Conservation (phyloP, 2,329 filamentous ascomycete genomes). For the Tympanopsis confertula region DNA sequence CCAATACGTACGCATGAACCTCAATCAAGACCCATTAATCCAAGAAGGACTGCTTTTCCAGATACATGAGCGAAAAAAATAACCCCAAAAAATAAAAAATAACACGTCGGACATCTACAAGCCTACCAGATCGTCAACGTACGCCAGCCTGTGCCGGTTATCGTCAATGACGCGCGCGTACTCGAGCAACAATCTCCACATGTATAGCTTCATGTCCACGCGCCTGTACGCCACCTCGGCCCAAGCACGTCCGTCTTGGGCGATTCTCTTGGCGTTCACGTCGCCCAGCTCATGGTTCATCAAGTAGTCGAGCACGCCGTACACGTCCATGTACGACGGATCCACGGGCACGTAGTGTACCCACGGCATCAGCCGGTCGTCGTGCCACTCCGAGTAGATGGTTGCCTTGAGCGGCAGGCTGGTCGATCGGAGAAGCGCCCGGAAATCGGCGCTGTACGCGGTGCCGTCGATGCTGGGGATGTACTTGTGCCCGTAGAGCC, state of each 20-base stretch:
- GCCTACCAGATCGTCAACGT: conserved; percentile 25
- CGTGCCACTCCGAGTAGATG: conserved; percentile 66
- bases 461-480: conserved; percentile 64
- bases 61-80: neutral
- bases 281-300: conserved; percentile 38
- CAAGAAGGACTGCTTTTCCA: too few relatives aligned
- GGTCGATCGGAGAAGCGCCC: conserved; percentile 50
- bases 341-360: conserved; percentile 63
- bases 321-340: conserved; percentile 56
- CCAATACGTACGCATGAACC: too few relatives aligned
- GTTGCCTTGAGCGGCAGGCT: conserved; percentile 61
- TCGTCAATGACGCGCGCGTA: conserved; percentile 38
- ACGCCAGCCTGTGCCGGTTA: conserved; percentile 28
- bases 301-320: conserved; percentile 55
- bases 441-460: conserved; percentile 50
- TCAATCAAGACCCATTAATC: too few relatives aligned
- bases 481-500: conserved; percentile 48
- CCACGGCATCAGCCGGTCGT: conserved; percentile 58
- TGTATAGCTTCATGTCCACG: conserved; percentile 58
- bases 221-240: conserved; percentile 45
- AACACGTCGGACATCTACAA: too few relatives aligned
- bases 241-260: conserved; percentile 47
- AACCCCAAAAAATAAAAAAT: neutral
- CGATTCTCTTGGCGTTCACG: conserved; percentile 44
- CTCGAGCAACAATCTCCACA: conserved; percentile 47